Base-by-base conservation (phyloP, 2,329 filamentous ascomycete species). In the Graphium sp. region DNA sequence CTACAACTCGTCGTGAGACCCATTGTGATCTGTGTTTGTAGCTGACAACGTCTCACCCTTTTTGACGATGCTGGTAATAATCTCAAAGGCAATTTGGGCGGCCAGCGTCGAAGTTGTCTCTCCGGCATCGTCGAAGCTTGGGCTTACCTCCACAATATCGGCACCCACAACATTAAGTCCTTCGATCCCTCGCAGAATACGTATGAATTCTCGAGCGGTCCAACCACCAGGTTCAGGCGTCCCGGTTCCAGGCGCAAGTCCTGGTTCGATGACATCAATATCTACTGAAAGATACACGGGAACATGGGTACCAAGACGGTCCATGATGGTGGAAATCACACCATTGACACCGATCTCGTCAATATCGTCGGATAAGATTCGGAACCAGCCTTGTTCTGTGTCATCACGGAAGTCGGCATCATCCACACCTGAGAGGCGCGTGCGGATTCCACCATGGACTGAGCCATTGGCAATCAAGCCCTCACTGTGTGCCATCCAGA, bases 151-250 rank as follows among this genome's bases (percentile, higher is more conserved):
- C 5, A 94, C 85, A 27, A 93, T 69, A 52, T 93, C 85, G 1
- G 83, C 85, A 2, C 83, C 85, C 4, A 93, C 80, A 4, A 93
- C 55, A 45, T 93, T 92, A 47, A 93, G 49, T 0, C 60, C 67
- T 55, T 93, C 84, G 23, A 93, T 66, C 1, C 81, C 83, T 18
- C 83, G 61, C 46, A 93, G 52, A 33, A 93, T 82, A 9, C 78
- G 62, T 37, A 92, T 87, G 40, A 93, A 59, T 57, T 93, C 85
- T 29, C 84, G 62, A 13, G 79, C 91, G 5, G 81, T 89, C 84
- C 84, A 93, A 21, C 84, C 84, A 32, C 85, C 84, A 0, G 83
- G 78, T 56, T 92, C 84, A 0, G 84, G 84, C 0, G 84, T 93
- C 2, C 84, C 85, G 0, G 83, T 92, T 2, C 77, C 81, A 0